These are phyloP conservation scores for Aristolochia californica DNA, from an alignment of 164 flowering plant species.

Conservation along the genomic window DNA sequence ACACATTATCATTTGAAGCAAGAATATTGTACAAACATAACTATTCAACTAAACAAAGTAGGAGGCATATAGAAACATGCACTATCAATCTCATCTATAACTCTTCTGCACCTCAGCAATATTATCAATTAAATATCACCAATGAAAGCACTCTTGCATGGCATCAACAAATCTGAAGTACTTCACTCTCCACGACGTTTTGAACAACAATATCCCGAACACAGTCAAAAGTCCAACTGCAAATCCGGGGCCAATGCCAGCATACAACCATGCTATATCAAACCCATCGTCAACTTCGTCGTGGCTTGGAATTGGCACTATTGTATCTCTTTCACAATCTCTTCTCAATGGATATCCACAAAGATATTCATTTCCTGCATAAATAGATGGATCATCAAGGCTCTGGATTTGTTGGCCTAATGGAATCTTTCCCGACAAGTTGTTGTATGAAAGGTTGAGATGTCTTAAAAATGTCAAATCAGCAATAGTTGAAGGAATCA, in stretches of 20 bases:
- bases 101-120: no score
- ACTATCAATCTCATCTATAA: no score
- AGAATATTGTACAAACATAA: no score
- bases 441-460: conserved; percentile 27
- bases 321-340: not conserved
- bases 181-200: no score
- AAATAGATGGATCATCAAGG: not conserved
- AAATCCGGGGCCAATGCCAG: not conserved
- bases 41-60: no score
- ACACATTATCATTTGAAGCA: no score
- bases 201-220: no score
- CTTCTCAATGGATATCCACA: not conserved
- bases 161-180: no score
- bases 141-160: no score
- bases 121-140: no score
- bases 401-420: conserved; percentile 4
- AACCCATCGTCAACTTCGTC: not conserved
- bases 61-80: no score
- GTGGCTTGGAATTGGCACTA: not conserved
- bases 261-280: not conserved
- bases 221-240: not conserved
- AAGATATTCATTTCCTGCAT: not conserved
- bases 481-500: conserved; percentile 18
- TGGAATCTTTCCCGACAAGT: conserved; percentile 21
- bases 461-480: conserved; percentile 5